Evolutionary conservation across 306 rosid genomes (phyloP).

Genomic region (Hippophae gyantsensis): DNA sequence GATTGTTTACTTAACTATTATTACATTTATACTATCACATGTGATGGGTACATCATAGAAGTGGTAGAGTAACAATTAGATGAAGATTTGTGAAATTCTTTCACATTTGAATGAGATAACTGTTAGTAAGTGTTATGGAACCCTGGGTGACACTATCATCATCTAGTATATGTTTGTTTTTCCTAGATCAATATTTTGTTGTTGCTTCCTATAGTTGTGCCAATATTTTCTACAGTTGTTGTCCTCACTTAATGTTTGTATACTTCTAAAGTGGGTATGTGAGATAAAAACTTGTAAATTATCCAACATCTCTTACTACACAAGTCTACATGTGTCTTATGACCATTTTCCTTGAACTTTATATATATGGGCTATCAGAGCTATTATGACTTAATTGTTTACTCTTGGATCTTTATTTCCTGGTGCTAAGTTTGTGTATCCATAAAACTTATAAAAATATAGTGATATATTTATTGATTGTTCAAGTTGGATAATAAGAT

Average conservation of each 20-base stretch:
- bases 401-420: slow-evolving; percentile 93
- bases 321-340: no score
- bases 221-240: slow-evolving; percentile 53
- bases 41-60: slow-evolving; percentile 40
- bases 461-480: background rate
- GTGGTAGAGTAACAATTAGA: slow-evolving; percentile 20
- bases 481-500: background rate
- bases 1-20: slow-evolving; percentile 26
- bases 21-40: slow-evolving; percentile 23
- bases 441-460: background rate
- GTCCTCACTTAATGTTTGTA: slow-evolving; percentile 46
- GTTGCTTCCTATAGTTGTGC: slow-evolving; percentile 28
- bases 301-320: background rate
- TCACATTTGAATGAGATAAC: slow-evolving; percentile 47
- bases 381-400: slow-evolving; percentile 88
- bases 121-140: slow-evolving; percentile 21
- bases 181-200: slow-evolving; percentile 25
- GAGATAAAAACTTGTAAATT: background rate
- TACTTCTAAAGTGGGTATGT: slow-evolving; percentile 87
- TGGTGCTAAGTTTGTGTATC: slow-evolving; percentile 49
- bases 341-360: no score
- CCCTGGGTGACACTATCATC: slow-evolving; percentile 31
- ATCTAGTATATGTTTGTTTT: slow-evolving; percentile 26
- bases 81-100: slow-evolving; percentile 32
- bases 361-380: slow-evolving; percentile 99